Base-by-base conservation (phyloP, 345 rosid genomes). In the Punica granatum region DNA sequence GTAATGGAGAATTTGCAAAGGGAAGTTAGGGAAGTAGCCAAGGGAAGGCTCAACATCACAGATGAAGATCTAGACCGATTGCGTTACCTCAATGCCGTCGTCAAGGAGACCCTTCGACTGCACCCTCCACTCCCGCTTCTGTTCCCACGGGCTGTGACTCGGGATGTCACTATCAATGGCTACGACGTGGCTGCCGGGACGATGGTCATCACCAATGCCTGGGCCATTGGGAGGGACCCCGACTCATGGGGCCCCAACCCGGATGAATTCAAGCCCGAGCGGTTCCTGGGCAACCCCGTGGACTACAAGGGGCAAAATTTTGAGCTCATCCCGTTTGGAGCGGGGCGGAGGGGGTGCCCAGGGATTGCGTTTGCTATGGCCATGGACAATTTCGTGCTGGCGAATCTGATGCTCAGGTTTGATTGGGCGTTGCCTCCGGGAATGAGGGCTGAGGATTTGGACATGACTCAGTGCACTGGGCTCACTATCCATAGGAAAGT, bases 51-150 rank as follows among this genome's bases (percentile, higher is more conserved):
- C 1, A 1, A 19, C 1, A 51, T 74, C 28, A 54, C 48, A 25
- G 73, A 72, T 6, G 63, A 16, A 0, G 78, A 76, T 51, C 15
- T 70, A 19, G 65, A 70, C 16, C 68, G 54, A 64, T 60, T 79
- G 69, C 59, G 8, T 9, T 79, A 77, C 70, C 39, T 82, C 8
- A 73, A 54, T 51, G 83, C 85, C 1, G 74, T 74, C 16, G 26
- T 82, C 67, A 82, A 79, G 32, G 82, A 78, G 49, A 69, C 79
- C 48, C 82, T 76, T 4, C 71, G 82, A 0, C 32, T 78, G 15
- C 67, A 79, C 67, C 83, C 83, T 9, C 83, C 83, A 4, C 1
- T 77, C 43, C 85, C 85, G 0, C 42, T 79, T 41, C 71, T 82
- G 10, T n/a, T 79, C 59, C 81, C 83, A 0, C 68, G 80, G 46